A percentile compares a stretch with the other conserved stretches of the same genome.
These are phyloP conservation scores for Talaromyces trachyspermus DNA, from an alignment of 495 filamentous ascomycete genomes.

Conservation along the genomic window DNA sequence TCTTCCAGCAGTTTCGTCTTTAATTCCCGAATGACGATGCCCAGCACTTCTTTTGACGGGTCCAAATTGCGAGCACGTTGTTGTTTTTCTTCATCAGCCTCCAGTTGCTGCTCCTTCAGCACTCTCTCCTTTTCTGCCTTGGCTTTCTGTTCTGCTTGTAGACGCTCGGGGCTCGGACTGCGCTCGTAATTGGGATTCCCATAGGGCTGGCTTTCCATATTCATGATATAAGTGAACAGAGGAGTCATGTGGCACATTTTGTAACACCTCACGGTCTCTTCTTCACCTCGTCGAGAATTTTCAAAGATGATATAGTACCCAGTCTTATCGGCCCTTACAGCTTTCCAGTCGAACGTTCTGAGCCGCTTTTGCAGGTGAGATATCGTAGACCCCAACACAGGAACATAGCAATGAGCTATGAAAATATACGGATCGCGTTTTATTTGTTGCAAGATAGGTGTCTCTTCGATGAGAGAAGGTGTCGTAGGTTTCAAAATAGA, in stretches of 20 bases:
- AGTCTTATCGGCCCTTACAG: slow-evolving; percentile 70
- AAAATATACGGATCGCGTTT: slow-evolving; percentile 88
- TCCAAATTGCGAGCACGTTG: slow-evolving; percentile 77
- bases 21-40: slow-evolving; percentile 72
- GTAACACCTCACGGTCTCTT: slow-evolving; percentile 72
- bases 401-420: slow-evolving; percentile 76
- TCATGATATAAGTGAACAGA: slow-evolving; percentile 89
- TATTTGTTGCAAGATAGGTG: slow-evolving; percentile 56
- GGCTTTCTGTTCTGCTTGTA: slow-evolving; percentile 45
- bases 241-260: slow-evolving; percentile 61
- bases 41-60: slow-evolving; percentile 72
- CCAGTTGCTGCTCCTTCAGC: slow-evolving; percentile 64
- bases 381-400: slow-evolving; percentile 75
- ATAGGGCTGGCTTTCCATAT: slow-evolving; percentile 72
- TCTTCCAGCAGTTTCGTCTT: slow-evolving; percentile 77
- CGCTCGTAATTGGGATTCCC: slow-evolving; percentile 61
- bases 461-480: slow-evolving; percentile 48
- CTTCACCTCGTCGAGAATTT: slow-evolving; percentile 63
- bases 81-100: slow-evolving; percentile 79
- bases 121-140: slow-evolving; percentile 46
- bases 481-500: slow-evolving; percentile 35
- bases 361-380: slow-evolving; percentile 81
- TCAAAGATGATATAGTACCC: slow-evolving; percentile 91
- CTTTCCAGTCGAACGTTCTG: slow-evolving; percentile 65
- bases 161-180: slow-evolving; percentile 51